phyloP scores from a whole-genome alignment of 257 asterid species.

The Agastache rugosa region DNA sequence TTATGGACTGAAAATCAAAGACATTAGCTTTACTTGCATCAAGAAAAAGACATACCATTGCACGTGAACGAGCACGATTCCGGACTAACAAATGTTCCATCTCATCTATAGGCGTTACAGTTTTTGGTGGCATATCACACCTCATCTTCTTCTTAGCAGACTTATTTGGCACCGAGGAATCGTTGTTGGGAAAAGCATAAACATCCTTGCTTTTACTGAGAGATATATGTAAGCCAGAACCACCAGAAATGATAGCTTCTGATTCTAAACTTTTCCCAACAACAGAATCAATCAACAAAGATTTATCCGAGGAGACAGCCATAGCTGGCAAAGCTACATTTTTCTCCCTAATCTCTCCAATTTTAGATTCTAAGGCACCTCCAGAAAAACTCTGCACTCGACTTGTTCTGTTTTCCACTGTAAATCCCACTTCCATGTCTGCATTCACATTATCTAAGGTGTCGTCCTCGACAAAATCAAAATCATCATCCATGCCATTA shows the following conservation, averaged over 20 bases:
- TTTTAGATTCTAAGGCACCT: slow-evolving; percentile 26
- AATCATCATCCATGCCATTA: slow-evolving; percentile 47
- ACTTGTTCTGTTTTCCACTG: slow-evolving; percentile 29
- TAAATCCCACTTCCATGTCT: slow-evolving; percentile 45
- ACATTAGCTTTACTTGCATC: slow-evolving; percentile 1
- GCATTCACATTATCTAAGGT: slow-evolving; percentile 43
- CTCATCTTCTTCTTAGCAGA: slow-evolving; percentile 71
- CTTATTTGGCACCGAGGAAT: slow-evolving; percentile 37
- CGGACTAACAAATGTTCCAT: slow-evolving; percentile 70
- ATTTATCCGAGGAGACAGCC: slow-evolving; percentile 28
- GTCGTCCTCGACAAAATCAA: slow-evolving; percentile 77
- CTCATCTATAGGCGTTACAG: slow-evolving; percentile 56
- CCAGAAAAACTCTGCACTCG: slow-evolving; percentile 25
- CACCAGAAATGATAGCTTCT: slow-evolving; percentile 23
- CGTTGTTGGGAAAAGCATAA: slow-evolving; percentile 29
- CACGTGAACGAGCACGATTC: slow-evolving; percentile 81
- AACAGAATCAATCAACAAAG: slow-evolving; percentile 37
- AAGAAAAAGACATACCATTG: slow-evolving; percentile 64
- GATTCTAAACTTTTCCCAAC: slow-evolving; percentile 25
- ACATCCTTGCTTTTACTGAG: slow-evolving; percentile 13
- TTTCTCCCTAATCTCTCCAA: slow-evolving; percentile 5
- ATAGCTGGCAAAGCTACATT: slow-evolving; percentile 25
- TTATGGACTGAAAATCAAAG: slow-evolving; percentile 19
- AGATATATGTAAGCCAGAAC: slow-evolving; percentile 23
- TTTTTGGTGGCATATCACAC: slow-evolving; percentile 86